A percentile compares a stretch with the other conserved stretches of the same genome.
phyloP scores from a whole-genome alignment of 495 filamentous ascomycete genomes.

The Aspergillus baeticus region DNA sequence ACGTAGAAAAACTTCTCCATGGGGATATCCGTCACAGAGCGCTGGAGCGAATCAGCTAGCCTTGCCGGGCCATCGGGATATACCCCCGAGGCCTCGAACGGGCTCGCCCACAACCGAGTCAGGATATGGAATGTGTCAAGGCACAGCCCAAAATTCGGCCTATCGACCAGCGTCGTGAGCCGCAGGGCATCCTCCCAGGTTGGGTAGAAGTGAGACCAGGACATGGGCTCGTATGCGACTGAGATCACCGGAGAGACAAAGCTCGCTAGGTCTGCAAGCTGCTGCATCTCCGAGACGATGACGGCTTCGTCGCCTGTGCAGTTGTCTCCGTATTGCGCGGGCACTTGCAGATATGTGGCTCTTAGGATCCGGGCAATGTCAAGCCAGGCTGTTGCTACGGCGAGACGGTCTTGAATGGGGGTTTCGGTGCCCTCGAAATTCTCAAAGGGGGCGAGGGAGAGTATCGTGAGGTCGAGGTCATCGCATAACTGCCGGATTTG shows the following conservation, averaged over 20 bases:
- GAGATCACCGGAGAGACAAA: constrained; percentile 45
- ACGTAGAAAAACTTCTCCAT: constrained; percentile 69
- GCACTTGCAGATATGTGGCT: constrained; percentile 66
- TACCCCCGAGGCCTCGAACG: constrained; percentile 47
- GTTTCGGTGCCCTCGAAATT: constrained; percentile 64
- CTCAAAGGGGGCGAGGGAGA: constrained; percentile 72
- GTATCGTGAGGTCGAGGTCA: constrained; percentile 48
- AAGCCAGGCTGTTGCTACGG: constrained; percentile 66
- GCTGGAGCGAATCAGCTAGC: constrained; percentile 52
- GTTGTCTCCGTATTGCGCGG: constrained; percentile 58
- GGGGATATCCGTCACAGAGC: constrained; percentile 52
- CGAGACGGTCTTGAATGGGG: constrained; percentile 53
- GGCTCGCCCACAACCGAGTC: constrained; percentile 65
- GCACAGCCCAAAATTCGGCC: constrained; percentile 69
- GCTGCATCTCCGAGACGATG: constrained; percentile 62
- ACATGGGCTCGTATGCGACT: constrained; percentile 70
- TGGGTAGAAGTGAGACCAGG: constrained; percentile 65
- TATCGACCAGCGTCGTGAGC: constrained; percentile 55
- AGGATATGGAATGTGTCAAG: constrained; percentile 74
- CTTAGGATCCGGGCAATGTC: constrained; percentile 54
- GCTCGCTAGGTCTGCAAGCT: constrained; percentile 56
- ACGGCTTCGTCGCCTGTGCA: constrained; percentile 51
- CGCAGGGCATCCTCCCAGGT: constrained; percentile 66
- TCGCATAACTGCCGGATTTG: constrained; percentile 53
- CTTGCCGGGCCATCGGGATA: constrained; percentile 51